Percentiles rank a stretch among this genome's conserved stretches.
Evolutionary conservation across 257 asterid genomes (phyloP).

Genomic region (Gardenia jasminoides): DNA sequence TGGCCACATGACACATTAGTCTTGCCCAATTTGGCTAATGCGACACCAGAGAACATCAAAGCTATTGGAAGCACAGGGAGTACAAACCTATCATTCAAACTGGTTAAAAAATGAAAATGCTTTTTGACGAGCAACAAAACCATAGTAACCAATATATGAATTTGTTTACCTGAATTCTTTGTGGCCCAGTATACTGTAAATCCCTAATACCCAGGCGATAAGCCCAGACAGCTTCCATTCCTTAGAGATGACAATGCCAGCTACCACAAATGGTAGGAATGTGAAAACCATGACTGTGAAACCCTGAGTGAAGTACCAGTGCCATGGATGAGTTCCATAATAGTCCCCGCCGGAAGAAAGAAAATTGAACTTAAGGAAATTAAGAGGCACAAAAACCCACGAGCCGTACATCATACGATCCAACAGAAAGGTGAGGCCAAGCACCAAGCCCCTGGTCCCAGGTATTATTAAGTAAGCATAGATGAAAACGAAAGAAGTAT

Average conservation of each 20-base stretch:
- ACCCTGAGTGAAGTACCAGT: conserved; percentile 98
- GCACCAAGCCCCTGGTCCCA: conserved; percentile 59
- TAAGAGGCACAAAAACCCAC: conserved; percentile 87
- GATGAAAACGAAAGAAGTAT: background rate
- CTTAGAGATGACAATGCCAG: conserved; percentile 64
- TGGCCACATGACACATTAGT: conserved; percentile 27
- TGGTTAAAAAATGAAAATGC: conserved; percentile 35
- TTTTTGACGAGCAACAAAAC: conserved; percentile 30
- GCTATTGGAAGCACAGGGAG: conserved; percentile 96
- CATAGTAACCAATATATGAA: background rate
- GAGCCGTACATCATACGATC: conserved; percentile 84
- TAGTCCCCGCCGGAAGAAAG: conserved; percentile 95
- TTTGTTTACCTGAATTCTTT: conserved; percentile 85
- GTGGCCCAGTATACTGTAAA: conserved; percentile 92
- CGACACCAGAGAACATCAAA: conserved; percentile 75
- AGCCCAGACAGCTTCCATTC: conserved; percentile 78
- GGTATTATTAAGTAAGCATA: conserved; percentile 22
- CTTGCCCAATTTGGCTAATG: conserved; percentile 51
- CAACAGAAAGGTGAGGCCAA: conserved; percentile 68
- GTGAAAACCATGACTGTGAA: conserved; percentile 90
- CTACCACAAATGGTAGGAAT: conserved; percentile 64
- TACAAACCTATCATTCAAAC: conserved; percentile 73
- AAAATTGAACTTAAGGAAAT: conserved; percentile 88
- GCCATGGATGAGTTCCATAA: conserved; percentile 99
- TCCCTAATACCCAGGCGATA: conserved; percentile 80